Base-by-base conservation (phyloP, 23 red algal genomes). In the Chondrus crispus region DNA sequence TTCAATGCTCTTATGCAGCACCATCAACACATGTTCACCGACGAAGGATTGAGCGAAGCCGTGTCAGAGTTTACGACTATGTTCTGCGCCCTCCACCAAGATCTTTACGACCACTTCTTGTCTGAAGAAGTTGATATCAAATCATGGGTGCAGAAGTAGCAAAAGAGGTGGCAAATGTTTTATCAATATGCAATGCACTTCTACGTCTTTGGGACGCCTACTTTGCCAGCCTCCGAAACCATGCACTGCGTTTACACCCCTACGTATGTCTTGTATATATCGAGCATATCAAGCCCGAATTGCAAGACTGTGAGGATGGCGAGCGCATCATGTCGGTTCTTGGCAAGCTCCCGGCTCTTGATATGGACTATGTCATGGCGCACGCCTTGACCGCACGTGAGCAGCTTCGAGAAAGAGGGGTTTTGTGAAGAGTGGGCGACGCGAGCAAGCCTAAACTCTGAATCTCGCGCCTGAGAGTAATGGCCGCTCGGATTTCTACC, bases 151-250 rank as follows among this genome's bases (percentile, higher is more conserved):
- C 87, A 71, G n/a, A 68, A 81, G 24, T 98, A 93, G 96, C 79
- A 95, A 44, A 84, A 91, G 14, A 86, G 90, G 10, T 80, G 22
- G 71, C 95, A 22, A 68, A 91, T 37, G 78, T 87, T 58, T 81
- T 93, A 66, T 57, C 95, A 14, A 92, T 93, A n/a, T 36, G 94
- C 24, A 69, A 66, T 35, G 88, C 70, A 41, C 74, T 92, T 75
- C 81, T 95, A 14, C 86, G 96, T 4, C 74, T 98, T 51, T 98
- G 96, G 96, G 96, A 98, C 81, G 76, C 87, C 2, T 98, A 98
- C 51, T 93, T 98, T 48, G 74, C 92, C 18, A 70, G 53, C 42
- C 60, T 57, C 10, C 46, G 66, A 44, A 64, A 12, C 53, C 60
- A 88, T 14, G 88, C 88, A 22, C 74, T 95, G 19, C 46, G 66